phyloP scores from a whole-genome alignment of 352 stramenopile genomes.

The Phytophthora sansomeana region DNA sequence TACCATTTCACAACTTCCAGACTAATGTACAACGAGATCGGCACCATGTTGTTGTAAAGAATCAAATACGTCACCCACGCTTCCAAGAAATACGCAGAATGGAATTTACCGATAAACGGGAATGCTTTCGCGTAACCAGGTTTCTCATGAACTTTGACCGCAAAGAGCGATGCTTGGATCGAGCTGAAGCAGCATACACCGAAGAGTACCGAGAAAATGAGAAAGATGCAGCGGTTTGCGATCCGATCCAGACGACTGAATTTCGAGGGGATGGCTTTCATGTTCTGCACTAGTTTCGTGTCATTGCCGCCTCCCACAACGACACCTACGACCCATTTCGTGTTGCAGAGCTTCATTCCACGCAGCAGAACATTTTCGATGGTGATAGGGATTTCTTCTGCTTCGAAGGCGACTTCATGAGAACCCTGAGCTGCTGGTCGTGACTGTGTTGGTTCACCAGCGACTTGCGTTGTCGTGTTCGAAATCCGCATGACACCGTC shows the following conservation, averaged over 20 bases:
- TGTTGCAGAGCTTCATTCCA: conserved; percentile 88
- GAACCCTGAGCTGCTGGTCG: background rate
- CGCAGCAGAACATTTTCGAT: conserved; percentile 85
- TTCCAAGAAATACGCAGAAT: conserved; percentile 53
- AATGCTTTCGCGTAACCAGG: conserved; percentile 28
- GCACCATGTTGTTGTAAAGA: conserved; percentile 94
- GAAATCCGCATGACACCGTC: conserved; percentile 69
- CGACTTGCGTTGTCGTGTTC: conserved; percentile 30
- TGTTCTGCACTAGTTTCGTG: conserved; percentile 87
- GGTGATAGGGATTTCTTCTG: conserved; percentile 73
- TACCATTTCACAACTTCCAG: conserved; percentile 97
- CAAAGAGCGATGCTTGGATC: conserved; percentile 60
- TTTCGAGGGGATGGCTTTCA: conserved; percentile 88
- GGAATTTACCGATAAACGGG: conserved; percentile 45
- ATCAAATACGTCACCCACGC: conserved; percentile 86
- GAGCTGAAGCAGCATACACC: conserved; percentile 74
- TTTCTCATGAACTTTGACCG: conserved; percentile 42
- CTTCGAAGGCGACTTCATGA: conserved; percentile 19
- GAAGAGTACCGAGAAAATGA: conserved; percentile 87
- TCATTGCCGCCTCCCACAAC: conserved; percentile 83
- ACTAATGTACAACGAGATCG: conserved; percentile 98
- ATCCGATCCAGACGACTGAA: conserved; percentile 84
- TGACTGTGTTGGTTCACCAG: conserved; percentile 1
- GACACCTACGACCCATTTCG: conserved; percentile 82
- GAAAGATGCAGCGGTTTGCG: conserved; percentile 82